phyloP scores from a whole-genome alignment of 2,329 filamentous ascomycete genomes.

The Botrytis sinoallii region DNA sequence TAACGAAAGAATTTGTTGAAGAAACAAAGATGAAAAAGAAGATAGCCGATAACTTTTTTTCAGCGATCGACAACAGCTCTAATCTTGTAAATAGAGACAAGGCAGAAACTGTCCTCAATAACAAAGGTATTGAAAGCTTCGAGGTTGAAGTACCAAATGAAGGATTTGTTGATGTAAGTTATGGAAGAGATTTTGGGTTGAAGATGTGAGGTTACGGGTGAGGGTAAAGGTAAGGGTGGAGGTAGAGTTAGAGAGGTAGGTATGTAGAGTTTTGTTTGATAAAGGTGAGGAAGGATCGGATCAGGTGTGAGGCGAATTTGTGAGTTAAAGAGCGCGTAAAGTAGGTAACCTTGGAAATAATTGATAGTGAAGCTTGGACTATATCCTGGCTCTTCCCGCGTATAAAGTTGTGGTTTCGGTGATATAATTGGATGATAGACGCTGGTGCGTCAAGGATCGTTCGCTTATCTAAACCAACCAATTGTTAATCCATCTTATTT shows the following conservation, averaged over 20 bases:
- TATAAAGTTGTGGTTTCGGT: background rate
- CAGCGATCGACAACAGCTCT: conserved; percentile 19
- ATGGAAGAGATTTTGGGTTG: background rate
- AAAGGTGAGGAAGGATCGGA: background rate
- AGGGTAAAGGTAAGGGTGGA: background rate
- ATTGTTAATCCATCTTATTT: background rate
- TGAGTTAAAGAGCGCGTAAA: conserved; percentile 3
- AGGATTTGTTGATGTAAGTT: conserved; percentile 1
- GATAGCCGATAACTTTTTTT: conserved; percentile 7
- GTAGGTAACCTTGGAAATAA: background rate
- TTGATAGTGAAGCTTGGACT: background rate
- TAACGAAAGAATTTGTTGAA: conserved; percentile 19
- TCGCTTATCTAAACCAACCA: background rate
- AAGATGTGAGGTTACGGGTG: conserved; percentile 4
- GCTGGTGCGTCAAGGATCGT: background rate
- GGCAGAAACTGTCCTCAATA: conserved; percentile 17
- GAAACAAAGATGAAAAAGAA: conserved; percentile 14
- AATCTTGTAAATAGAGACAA: conserved; percentile 16
- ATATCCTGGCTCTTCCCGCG: background rate
- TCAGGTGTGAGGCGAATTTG: background rate
- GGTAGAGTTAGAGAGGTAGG: background rate
- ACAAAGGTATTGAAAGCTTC: conserved; percentile 4
- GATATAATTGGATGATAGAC: background rate
- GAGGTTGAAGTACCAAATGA: conserved; percentile 5
- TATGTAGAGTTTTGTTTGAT: conserved; percentile 5